Evolutionary conservation across 2,329 filamentous ascomycete species (phyloP).

Genomic region (Phaeosphaeria sp.): DNA sequence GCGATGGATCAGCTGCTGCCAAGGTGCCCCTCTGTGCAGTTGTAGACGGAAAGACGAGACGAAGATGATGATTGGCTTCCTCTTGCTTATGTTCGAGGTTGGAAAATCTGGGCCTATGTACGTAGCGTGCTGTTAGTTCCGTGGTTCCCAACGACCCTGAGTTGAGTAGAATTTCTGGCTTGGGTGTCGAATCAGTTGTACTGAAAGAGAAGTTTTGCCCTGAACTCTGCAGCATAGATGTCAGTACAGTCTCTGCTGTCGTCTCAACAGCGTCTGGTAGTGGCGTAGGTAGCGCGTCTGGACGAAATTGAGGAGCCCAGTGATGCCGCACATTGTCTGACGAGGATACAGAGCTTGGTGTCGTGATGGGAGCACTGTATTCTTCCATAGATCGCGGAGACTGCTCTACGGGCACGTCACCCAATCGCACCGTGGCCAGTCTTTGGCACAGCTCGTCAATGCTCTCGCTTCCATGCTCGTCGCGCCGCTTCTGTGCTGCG

Average conservation of each 20-base stretch:
- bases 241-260: neutral
- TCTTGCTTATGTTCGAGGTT: neutral
- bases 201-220: neutral
- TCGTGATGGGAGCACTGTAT: neutral
- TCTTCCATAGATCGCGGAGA: neutral
- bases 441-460: conserved; percentile 14
- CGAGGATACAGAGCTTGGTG: neutral
- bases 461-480: conserved; percentile 1
- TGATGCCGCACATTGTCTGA: conserved; percentile 20
- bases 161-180: neutral
- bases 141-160: neutral
- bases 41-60: neutral
- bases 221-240: neutral
- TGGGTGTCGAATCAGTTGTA: neutral
- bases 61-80: neutral
- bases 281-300: conserved; percentile 12
- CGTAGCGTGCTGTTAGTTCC: neutral
- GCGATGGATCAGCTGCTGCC: neutral
- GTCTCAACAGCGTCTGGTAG: neutral
- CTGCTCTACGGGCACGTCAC: conserved; percentile 3
- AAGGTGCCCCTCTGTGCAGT: neutral
- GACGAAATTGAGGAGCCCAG: conserved; percentile 32
- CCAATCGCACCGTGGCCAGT: conserved; percentile 13
- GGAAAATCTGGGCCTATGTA: neutral
- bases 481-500: conserved; percentile 1